Base-by-base conservation (phyloP, 2,329 filamentous ascomycete species). In the Leptographium procerum region DNA sequence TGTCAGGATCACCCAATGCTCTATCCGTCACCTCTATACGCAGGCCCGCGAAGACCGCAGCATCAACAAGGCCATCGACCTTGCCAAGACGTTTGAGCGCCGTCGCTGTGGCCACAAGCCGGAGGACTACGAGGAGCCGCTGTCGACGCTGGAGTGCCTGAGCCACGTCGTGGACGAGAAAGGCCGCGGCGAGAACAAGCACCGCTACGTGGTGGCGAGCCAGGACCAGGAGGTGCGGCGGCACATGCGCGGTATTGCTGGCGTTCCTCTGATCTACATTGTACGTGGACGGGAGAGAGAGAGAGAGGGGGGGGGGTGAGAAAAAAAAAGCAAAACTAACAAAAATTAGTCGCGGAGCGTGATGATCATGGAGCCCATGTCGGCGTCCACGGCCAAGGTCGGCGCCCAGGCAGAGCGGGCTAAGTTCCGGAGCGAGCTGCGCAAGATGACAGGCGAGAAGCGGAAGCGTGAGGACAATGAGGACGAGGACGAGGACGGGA, bases 231-330 rank as follows among this genome's bases (percentile, higher is more conserved):
- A 83, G 48, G 77, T 89, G 52, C 75, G 88, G 63, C 76, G 78
- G 52, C 73, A 76, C 63, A 77, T 92, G 73, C 79, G 88, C 55
- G 72, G 71, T n/a, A 78, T 91, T 24, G 78, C 82, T 28, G 88
- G 87, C 24, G 86, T 89, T 54, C 89, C 89, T 24, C 70, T 92
- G 61, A 81, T 94, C 52, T 92, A 92, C 69, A 87, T 92, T 59
- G 56, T 57, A 50, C n/a, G 59, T 52, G 36, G 19, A 8, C 4
- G 40, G 13, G 19, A 19, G 8, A n/a, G n/a, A 1, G 8, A 19
- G 7, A 36, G 34, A 36, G 19, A 3, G 13, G 14, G 8, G 19
- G 36, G 19, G 34, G 14, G 34, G n/a, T 8, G 40, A 40, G 13
- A 40, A 36, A 13, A 36, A 3, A 36, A 5, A 4, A 40, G 8